A percentile compares a stretch with the other conserved stretches of the same genome.
Conservation (phyloP, 2,329 filamentous ascomycete species). For the Grosmannia clavigera region DNA sequence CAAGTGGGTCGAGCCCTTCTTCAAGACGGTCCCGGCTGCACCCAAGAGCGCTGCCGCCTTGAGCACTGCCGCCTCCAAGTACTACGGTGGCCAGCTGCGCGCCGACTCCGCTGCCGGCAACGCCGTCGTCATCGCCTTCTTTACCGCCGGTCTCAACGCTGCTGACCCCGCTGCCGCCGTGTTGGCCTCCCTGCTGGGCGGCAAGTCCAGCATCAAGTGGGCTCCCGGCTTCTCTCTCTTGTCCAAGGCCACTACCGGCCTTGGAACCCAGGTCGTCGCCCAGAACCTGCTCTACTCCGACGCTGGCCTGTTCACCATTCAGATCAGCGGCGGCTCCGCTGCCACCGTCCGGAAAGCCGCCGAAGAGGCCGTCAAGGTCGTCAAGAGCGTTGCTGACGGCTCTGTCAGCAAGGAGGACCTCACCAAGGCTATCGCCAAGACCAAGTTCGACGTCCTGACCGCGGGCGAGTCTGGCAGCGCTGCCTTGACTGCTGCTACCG, state of each 20-base stretch:
- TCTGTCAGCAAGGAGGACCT: conserved; percentile 72
- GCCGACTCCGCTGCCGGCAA: conserved; percentile 67
- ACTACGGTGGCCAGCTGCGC: conserved; percentile 91
- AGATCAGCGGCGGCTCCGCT: conserved; percentile 59
- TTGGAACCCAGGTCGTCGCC: conserved; percentile 56
- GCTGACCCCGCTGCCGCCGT: conserved; percentile 88
- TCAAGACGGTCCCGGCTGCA: conserved; percentile 56
- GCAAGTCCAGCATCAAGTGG: conserved; percentile 90
- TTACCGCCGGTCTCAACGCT: conserved; percentile 66
- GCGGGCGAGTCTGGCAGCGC: conserved; percentile 70
- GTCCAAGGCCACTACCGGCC: conserved; percentile 60
- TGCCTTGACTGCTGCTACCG: conserved; percentile 70
- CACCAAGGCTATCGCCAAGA: conserved; percentile 80
- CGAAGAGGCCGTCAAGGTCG: conserved; percentile 62
- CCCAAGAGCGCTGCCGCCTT: conserved; percentile 39
- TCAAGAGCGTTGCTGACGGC: conserved; percentile 71
- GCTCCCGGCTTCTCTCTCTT: conserved; percentile 83
- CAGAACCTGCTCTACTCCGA: conserved; percentile 84
- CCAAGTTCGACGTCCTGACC: conserved; percentile 86
- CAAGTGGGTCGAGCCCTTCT: conserved; percentile 92
- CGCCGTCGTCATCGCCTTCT: conserved; percentile 82
- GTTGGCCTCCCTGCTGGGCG: conserved; percentile 78
- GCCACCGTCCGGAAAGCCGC: conserved; percentile 61
- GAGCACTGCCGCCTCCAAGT: conserved; percentile 59
- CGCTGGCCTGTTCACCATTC: conserved; percentile 76